Base-by-base conservation (phyloP, 2,329 filamentous ascomycete species). In the Colletotrichum ledebouriae region DNA sequence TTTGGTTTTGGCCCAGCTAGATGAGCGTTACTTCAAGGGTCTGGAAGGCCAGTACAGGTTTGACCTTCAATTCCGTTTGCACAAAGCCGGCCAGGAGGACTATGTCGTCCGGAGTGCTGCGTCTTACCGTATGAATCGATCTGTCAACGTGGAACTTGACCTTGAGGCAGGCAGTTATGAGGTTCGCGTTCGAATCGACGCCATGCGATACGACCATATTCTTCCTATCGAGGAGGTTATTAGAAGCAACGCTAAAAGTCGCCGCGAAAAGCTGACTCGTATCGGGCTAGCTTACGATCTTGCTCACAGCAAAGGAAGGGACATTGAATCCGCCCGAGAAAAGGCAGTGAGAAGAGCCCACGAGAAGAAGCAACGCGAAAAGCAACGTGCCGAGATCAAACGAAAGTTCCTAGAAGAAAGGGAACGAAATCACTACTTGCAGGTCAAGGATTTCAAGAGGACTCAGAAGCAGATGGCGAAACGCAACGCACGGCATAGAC, bases 91-190 rank as follows among this genome's bases (percentile, higher is more conserved):
- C 56, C 80, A 76, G 72, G 83, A 86, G 61, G 85, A 86, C 71
- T 87, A 87, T 71, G 80, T 88, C 13, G 84, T 87, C 13, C 84
- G 86, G 73, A 87, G 84, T 65, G 82, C 86, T 58, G 80, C 80
- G 37, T 82, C 84, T 39, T 85, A 86, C 68, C 79, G 85, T 25
- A 92, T 94, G 87, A 88, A 84, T 22, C 89, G 93, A 6, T 92
- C 91, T 1, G 90, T 94, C 44, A 94, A 91, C 58, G 89, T 92
- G 1, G 93, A 96, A 76, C 84, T 96, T 9, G 84, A 90, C 41
- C 87, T 97, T 29, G 89, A 92, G 20, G 86, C 90, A 0, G 93
- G 93, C 11, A 88, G 86, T 49, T 97, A 97, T 78, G 88, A 87
- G 6, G 88, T 97, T 4, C 84, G 93, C 22, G 86, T 95, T 77